Evolutionary conservation across 106 monocot genomes (phyloP), one percentile per base, ranked within the genome.

Genomic region (Allium fistulosum): DNA sequence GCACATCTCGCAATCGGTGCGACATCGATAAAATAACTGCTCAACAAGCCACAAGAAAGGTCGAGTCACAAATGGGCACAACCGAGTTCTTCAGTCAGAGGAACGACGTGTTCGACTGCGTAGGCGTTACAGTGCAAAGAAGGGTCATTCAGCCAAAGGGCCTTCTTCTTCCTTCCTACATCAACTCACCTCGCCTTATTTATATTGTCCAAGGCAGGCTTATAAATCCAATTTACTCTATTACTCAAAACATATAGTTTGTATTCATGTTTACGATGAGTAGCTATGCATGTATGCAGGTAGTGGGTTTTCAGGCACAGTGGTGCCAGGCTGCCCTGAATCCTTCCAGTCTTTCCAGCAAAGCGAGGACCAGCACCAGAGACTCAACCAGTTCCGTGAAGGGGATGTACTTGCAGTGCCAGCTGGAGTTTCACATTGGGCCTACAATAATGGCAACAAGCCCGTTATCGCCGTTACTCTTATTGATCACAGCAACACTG

Each of bases 381-480:
- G 70, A 59, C 55, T 91, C 72, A 77, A 66, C 45, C 56, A 67
- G 27, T 79, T 91, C 68, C 69, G 77, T 0, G 46, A 82, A 62
- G 84, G 91, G 4, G 87, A 91, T 46, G n/a, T 87, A 61, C 58
- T 91, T 2, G 87, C 81, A 7, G 2, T 91, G 14, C 84, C 87
- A 0, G 79, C 87, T 9, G 84, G 91, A 8, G 79, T 84, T 17
- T 65, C 71, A 8, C 79, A 74, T 46, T 91, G 87, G 91, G 69
- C 48, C 57, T 87, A 91, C 75, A 91, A 91, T 60, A 69, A 77
- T 10, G 91, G 87, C n/a, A 79, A 91, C 48, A 49, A 28, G 6
- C 76, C 81, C 1, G 10, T 91, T 3, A 64, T 87, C 10, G 60
- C 75, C 47, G 50, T 91, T 47, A 52, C 61, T 51, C 65, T 91